Base-by-base conservation (phyloP, 202 grass and related monocot species). In the Hordeum pubiflorum region DNA sequence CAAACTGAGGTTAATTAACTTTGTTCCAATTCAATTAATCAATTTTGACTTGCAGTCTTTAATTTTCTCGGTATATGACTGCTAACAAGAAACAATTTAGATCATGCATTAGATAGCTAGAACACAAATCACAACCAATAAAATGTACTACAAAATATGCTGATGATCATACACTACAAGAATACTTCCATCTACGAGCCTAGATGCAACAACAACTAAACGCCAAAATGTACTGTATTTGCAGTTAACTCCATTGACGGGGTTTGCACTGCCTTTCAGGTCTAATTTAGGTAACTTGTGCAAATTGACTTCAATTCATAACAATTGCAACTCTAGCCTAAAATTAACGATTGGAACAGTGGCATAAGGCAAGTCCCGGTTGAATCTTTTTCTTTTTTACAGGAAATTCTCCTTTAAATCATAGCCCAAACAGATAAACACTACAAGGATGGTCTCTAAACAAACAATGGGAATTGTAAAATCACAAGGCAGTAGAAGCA, bases 401-500 rank as follows among this genome's bases (percentile, higher is more conserved):
- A 32, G 12, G 60, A 3, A 31, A 33, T 29, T 63, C 14, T 33
- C 60, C 14, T 32, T 32, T 63, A 63, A 63, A 71, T 46, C 13
- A 71, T 33, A 65, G 54, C 58, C 15, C 14, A 74, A 74, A 62
- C 38, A 74, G 12, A 81, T 59, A 26, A 58, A 15, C 1, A 18
- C 9, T 29, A 43, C 4, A 65, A 76, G 15, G 31, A 37, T 17
- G 27, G 3, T 66, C 2, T 68, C 37, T 54, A 39, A 64, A 20
- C 2, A 62, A 82, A 77, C 59, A 69, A 10, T 65, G 20, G n/a
- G 52, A 37, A n/a, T 55, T 52, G 26, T 9, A 44, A 81, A 48
- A 84, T 21, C 40, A 3, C 69, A 59, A 72, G 69, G 77, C 78
- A 76, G 9, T 21, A 36, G 80, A 10, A 69, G 21, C 17, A 76